Evolutionary conservation across 805 yeast species (phyloP).

Genomic region (Isabelozyma rhagii): DNA sequence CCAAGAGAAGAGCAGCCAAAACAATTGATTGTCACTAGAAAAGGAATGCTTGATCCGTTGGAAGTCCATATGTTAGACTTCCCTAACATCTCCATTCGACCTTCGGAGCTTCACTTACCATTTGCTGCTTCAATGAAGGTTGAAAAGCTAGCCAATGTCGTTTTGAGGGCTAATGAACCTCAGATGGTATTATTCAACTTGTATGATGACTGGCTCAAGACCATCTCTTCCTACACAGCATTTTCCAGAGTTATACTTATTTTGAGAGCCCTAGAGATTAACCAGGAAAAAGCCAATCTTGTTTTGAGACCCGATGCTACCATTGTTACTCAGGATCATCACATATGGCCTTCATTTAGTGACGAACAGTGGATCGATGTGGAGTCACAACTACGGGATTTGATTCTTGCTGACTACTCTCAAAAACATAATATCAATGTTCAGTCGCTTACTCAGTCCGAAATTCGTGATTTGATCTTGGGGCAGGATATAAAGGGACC

Average conservation of each 20-base stretch:
- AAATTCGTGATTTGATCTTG: constrained; percentile 86
- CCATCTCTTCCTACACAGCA: constrained; percentile 86
- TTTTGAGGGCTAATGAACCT: constrained; percentile 84
- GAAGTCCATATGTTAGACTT: constrained; percentile 97
- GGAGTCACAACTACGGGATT: constrained; percentile 82
- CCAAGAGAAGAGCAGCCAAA: constrained; percentile 95
- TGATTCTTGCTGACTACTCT: constrained; percentile 82
- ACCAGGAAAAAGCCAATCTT: constrained; percentile 70
- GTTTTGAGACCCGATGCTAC: constrained; percentile 74
- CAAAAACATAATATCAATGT: constrained; percentile 82
- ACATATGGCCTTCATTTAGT: constrained; percentile 87
- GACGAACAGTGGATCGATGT: constrained; percentile 91
- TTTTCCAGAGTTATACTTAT: constrained; percentile 82
- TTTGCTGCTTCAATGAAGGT: constrained; percentile 82
- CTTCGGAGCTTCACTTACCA: constrained; percentile 86
- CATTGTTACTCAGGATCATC: constrained; percentile 69
- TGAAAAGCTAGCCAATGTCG: constrained; percentile 74
- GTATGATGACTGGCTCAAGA: constrained; percentile 90
- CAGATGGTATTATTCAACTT: constrained; percentile 88
- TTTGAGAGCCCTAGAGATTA: constrained; percentile 77
- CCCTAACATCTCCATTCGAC: constrained; percentile 85
- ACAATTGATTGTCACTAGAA: constrained; percentile 84
- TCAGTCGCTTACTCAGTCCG: constrained; percentile 85
- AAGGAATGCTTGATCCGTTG: constrained; percentile 88
- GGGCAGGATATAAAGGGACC: constrained; percentile 95